These are phyloP conservation scores for Auricularia sp. DNA, from an alignment of 768 basidiomycete genomes.

Conservation along the genomic window DNA sequence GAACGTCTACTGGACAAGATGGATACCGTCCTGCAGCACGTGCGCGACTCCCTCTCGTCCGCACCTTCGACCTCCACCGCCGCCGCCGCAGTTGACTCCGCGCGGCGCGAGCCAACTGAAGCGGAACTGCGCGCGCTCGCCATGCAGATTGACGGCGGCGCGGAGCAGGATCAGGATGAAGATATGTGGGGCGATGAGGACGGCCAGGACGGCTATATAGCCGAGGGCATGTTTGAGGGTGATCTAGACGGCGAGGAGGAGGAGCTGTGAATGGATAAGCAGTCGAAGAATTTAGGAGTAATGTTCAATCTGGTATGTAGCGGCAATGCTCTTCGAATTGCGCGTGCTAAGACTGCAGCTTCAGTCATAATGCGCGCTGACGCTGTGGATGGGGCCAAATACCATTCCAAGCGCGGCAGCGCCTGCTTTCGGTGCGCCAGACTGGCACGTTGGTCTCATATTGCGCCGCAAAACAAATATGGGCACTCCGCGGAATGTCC, in stretches of 20 bases:
- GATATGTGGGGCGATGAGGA: constrained; percentile 17
- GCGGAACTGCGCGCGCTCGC: constrained; percentile 10
- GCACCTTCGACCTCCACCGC: background rate
- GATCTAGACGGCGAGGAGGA: constrained; percentile 12
- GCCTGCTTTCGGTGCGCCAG: no score
- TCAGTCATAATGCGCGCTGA: no score
- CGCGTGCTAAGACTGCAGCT: no score
- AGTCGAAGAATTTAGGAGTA: no score
- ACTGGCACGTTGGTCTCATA: no score
- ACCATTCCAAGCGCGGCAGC: no score
- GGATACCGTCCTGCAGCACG: constrained; percentile 52
- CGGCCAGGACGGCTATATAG: constrained; percentile 22
- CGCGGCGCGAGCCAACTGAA: constrained; percentile 7
- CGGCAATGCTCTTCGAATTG: no score
- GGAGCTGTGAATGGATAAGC: no score
- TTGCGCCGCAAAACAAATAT: no score
- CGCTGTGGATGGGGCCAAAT: no score
- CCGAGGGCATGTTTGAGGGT: constrained; percentile 7
- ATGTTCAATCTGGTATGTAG: no score
- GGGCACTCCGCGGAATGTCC: no score
- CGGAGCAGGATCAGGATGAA: constrained; percentile 18
- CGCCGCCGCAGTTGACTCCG: background rate
- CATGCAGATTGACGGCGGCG: constrained; percentile 11
- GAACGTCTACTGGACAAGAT: constrained; percentile 65
- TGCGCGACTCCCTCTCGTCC: constrained; percentile 33